Evolutionary conservation across 2,329 filamentous ascomycete species (phyloP).

Genomic region (Alternaria triticimaculans): DNA sequence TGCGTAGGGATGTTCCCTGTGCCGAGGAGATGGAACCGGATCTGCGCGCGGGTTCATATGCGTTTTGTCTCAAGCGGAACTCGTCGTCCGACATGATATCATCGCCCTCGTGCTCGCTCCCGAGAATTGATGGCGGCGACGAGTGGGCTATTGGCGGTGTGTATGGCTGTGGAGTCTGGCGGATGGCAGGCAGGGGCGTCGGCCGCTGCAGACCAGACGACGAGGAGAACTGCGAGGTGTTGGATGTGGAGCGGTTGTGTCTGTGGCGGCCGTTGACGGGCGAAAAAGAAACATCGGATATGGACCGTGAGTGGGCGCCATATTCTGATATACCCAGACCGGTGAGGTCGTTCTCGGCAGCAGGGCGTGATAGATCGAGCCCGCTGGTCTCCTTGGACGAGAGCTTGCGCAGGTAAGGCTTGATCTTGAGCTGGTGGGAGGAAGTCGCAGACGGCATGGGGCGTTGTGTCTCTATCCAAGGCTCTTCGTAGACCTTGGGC

Average conservation of each 20-base stretch:
- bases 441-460: conserved; percentile 33
- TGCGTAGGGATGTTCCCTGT: conserved; percentile 46
- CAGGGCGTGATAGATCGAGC: conserved; percentile 63
- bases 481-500: conserved; percentile 44
- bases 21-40: conserved; percentile 55
- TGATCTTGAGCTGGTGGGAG: conserved; percentile 54
- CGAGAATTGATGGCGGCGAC: conserved; percentile 57
- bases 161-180: conserved; percentile 61
- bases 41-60: conserved; percentile 49
- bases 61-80: conserved; percentile 48
- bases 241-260: conserved; percentile 62
- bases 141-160: conserved; percentile 60
- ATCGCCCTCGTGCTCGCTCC: conserved; percentile 52
- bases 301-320: conserved; percentile 47
- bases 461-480: conserved; percentile 36
- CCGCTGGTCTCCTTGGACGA: conserved; percentile 57
- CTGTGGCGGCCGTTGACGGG: conserved; percentile 49
- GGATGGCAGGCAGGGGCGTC: conserved; percentile 61
- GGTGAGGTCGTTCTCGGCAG: conserved; percentile 61
- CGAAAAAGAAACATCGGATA: conserved; percentile 54
- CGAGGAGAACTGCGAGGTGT: conserved; percentile 61
- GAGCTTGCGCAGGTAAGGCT: conserved; percentile 63
- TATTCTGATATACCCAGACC: conserved; percentile 63
- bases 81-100: conserved; percentile 57
- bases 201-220: conserved; percentile 57